These are phyloP conservation scores for Arxiozyma bovina DNA, from an alignment of 1,139 yeast genomes.

Conservation along the genomic window DNA sequence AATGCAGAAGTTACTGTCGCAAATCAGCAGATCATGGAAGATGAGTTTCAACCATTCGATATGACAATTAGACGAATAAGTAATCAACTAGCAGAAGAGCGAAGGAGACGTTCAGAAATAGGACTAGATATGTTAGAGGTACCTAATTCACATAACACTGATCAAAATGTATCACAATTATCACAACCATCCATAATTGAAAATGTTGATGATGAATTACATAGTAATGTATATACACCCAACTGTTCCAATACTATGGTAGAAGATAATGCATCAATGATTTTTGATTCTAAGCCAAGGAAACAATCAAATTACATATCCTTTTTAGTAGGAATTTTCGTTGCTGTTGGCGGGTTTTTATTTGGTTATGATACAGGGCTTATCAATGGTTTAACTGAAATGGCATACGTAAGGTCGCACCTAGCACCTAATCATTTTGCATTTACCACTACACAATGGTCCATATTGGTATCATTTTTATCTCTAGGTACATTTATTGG, in stretches of 20 bases:
- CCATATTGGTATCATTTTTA: slow-evolving; percentile 60
- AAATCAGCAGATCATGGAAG: not conserved
- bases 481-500: slow-evolving; percentile 74
- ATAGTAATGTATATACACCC: not conserved
- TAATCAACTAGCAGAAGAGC: not conserved
- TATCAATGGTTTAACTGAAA: slow-evolving; percentile 62
- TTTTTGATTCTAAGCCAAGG: slow-evolving; percentile 8
- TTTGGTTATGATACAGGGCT: slow-evolving; percentile 82
- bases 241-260: not conserved
- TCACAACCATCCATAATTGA: not conserved
- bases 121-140: not conserved
- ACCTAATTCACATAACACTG: not conserved
- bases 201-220: not conserved
- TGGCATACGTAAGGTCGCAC: slow-evolving; percentile 49
- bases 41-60: not conserved
- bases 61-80: slow-evolving; percentile 1
- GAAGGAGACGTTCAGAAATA: not conserved
- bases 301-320: slow-evolving; percentile 54
- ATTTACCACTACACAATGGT: slow-evolving; percentile 54
- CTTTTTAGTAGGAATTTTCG: slow-evolving; percentile 57
- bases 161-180: not conserved
- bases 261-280: slow-evolving; percentile 4
- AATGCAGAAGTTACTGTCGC: not conserved
- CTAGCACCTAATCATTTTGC: slow-evolving; percentile 41
- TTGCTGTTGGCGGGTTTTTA: slow-evolving; percentile 74